Conservation (phyloP, 495 filamentous ascomycete genomes). For the Talaromyces proteolyticus region DNA sequence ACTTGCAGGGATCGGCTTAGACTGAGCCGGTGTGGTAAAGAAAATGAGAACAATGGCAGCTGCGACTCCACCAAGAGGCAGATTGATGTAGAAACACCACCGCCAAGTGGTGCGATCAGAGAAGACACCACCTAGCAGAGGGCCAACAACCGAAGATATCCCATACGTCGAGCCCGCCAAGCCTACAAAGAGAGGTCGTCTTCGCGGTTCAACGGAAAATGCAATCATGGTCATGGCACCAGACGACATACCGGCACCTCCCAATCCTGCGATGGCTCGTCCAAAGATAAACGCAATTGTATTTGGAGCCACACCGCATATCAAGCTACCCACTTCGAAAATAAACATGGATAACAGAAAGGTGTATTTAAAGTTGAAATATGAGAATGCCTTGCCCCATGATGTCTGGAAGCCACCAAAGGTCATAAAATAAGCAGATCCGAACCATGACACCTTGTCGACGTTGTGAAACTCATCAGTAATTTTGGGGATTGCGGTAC, state of each 20-base stretch:
- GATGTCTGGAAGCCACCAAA: conserved; percentile 19
- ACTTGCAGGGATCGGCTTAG: conserved; percentile 17
- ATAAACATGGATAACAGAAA: conserved; percentile 22
- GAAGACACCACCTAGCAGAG: conserved; percentile 74
- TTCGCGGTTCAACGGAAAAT: conserved; percentile 18
- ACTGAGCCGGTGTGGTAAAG: background rate
- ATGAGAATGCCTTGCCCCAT: conserved; percentile 22
- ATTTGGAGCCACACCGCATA: conserved; percentile 61
- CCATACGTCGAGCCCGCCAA: background rate
- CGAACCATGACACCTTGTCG: conserved; percentile 19
- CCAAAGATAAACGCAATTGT: conserved; percentile 63
- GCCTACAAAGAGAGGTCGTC: background rate
- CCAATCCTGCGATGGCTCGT: conserved; percentile 66
- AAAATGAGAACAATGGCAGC: background rate
- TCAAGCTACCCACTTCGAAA: conserved; percentile 62
- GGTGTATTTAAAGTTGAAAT: conserved; percentile 18
- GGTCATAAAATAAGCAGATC: conserved; percentile 21
- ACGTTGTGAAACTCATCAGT: conserved; percentile 20
- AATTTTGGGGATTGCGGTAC: conserved; percentile 20
- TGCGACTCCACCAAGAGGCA: conserved; percentile 50
- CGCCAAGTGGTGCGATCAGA: conserved; percentile 40
- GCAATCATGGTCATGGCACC: conserved; percentile 28
- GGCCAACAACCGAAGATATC: conserved; percentile 66
- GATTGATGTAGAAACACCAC: conserved; percentile 18
- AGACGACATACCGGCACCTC: conserved; percentile 31